These are phyloP conservation scores for Colletotrichum spaethianum DNA, from an alignment of 2,329 filamentous ascomycete species.

Conservation along the genomic window DNA sequence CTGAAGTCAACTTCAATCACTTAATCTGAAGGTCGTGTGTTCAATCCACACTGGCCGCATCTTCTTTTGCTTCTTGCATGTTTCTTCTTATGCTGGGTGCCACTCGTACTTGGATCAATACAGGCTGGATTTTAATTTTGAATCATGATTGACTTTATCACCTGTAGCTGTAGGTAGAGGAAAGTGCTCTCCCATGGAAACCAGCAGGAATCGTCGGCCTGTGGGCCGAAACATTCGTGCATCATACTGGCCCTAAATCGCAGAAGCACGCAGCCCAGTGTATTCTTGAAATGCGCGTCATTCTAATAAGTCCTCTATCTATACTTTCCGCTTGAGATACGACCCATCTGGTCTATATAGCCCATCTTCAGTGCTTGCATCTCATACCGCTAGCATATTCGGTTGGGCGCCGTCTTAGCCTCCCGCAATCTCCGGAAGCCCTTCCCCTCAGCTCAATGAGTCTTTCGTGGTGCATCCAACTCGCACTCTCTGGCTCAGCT, in stretches of 20 bases:
- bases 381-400: not conserved
- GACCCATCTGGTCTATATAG: not conserved
- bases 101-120: no score
- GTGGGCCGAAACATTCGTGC: not conserved
- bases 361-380: not conserved
- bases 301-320: not conserved
- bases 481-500: not conserved
- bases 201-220: not conserved
- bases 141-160: not conserved
- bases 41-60: conserved; percentile 41
- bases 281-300: not conserved
- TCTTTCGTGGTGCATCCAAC: not conserved
- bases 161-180: no score
- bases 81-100: no score
- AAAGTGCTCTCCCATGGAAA: not conserved
- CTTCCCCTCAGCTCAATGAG: not conserved
- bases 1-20: conserved; percentile 40
- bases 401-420: not conserved
- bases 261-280: not conserved
- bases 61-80: not conserved
- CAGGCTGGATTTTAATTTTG: no score
- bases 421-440: not conserved
- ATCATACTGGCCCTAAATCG: no score
- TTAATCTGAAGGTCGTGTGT: conserved; percentile 41
- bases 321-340: not conserved